Percentiles rank a stretch among this genome's conserved stretches.
These are phyloP conservation scores for Pythium pectinolyticum DNA, from an alignment of 352 stramenopile genomes.

Conservation along the genomic window DNA sequence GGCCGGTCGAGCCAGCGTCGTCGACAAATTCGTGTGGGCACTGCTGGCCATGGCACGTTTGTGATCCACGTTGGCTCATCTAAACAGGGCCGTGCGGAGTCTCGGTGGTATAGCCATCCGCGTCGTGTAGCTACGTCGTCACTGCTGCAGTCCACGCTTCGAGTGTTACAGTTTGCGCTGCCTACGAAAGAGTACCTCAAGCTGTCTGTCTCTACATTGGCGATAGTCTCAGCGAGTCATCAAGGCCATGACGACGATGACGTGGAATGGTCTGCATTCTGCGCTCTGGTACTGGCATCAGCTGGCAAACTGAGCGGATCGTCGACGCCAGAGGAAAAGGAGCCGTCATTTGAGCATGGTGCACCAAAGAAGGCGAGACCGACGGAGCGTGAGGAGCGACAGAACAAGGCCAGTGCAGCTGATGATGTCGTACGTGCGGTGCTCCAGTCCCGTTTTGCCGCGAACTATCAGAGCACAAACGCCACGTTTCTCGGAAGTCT, in stretches of 20 bases:
- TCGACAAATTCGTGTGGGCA: background rate
- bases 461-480: slow-evolving; percentile 6
- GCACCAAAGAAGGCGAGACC: slow-evolving; percentile 24
- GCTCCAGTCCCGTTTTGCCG: slow-evolving; percentile 17
- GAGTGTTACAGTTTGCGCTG: slow-evolving; percentile 15
- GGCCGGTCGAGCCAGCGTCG: background rate
- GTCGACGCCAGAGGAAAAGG: background rate
- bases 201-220: slow-evolving; percentile 5
- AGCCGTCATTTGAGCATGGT: slow-evolving; percentile 16
- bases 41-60: background rate
- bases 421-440: background rate
- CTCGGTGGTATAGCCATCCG: slow-evolving; percentile 16
- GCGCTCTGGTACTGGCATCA: background rate
- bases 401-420: background rate
- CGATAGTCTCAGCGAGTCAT: background rate
- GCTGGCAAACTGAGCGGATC: background rate
- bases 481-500: slow-evolving; percentile 1
- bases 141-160: slow-evolving; percentile 4
- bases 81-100: slow-evolving; percentile 6
- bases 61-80: background rate
- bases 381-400: background rate
- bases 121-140: slow-evolving; percentile 11
- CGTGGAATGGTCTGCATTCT: slow-evolving; percentile 16
- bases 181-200: slow-evolving; percentile 7
- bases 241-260: slow-evolving; percentile 3